phyloP scores from a whole-genome alignment of 169 alveolate genomes.

The Toxoplasma gondii region DNA sequence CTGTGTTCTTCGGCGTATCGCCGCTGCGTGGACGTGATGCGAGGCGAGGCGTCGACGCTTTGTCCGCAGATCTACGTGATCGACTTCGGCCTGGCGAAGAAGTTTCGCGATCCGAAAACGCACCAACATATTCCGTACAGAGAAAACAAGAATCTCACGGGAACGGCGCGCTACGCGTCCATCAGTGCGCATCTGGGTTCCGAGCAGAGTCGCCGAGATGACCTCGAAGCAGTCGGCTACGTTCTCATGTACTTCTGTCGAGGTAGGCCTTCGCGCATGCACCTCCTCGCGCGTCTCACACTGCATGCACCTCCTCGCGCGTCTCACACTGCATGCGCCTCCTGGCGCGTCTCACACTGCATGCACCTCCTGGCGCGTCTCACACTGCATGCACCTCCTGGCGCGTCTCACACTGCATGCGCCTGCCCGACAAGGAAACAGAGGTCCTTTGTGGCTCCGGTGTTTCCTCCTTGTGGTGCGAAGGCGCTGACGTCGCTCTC shows the following conservation, averaged over 20 bases:
- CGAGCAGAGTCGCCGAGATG: slow-evolving; percentile 91
- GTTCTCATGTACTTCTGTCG: slow-evolving; percentile 83
- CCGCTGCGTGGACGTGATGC: no score
- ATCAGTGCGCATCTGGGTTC: slow-evolving; percentile 97
- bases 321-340: neutral
- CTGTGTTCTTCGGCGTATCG: no score
- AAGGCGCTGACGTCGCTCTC: no score
- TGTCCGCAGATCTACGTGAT: slow-evolving; percentile 93
- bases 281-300: neutral
- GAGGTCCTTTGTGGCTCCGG: no score
- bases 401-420: no score
- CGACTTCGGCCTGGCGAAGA: slow-evolving; percentile 97
- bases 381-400: no score
- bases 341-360: no score
- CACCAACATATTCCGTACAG: slow-evolving; percentile 97
- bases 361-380: no score
- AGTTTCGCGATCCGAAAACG: slow-evolving; percentile 93
- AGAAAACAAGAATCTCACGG: slow-evolving; percentile 97
- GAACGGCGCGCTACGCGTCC: slow-evolving; percentile 98
- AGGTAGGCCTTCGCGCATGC: slow-evolving; percentile 47
- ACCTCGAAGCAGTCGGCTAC: slow-evolving; percentile 90
- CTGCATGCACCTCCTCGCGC: neutral
- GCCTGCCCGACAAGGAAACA: no score
- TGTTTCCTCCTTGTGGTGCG: no score
- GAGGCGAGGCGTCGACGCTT: neutral